Conservation (phyloP, 192 early-diverging fungal genomes). For the Dissophora globulifera region DNA sequence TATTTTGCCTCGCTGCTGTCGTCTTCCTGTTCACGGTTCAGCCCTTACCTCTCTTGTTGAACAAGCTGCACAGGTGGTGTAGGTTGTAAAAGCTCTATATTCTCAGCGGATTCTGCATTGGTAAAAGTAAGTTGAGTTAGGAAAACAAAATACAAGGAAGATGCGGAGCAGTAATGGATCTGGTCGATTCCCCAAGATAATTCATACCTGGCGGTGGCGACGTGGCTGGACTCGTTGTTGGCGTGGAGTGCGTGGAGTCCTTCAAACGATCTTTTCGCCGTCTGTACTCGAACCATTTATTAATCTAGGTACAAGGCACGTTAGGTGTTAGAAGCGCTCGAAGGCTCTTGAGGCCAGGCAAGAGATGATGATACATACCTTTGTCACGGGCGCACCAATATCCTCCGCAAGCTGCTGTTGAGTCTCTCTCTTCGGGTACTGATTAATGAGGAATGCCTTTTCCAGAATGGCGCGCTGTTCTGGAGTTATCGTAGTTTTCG, state of each 20-base stretch:
- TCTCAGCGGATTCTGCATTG: too few relatives aligned
- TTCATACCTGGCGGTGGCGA: conserved; percentile 10
- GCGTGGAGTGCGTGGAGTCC: background rate
- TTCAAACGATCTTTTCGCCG: background rate
- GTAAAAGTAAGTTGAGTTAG: too few relatives aligned
- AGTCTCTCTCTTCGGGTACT: background rate
- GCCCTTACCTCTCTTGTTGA: too few relatives aligned
- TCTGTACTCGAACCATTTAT: background rate
- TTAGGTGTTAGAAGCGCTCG: too few relatives aligned
- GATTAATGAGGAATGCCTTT: background rate
- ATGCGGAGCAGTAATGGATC: too few relatives aligned
- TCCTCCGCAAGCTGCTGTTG: background rate
- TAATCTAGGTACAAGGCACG: background rate
- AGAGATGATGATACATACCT: background rate
- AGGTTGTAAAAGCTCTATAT: too few relatives aligned
- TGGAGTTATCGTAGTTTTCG: too few relatives aligned
- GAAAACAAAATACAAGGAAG: too few relatives aligned
- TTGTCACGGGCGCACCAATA: background rate
- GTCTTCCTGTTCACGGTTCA: too few relatives aligned
- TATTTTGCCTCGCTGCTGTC: too few relatives aligned
- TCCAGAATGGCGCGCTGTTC: background rate
- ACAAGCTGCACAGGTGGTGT: too few relatives aligned
- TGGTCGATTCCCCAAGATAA: background rate
- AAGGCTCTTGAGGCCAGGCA: too few relatives aligned
- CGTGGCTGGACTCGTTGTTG: background rate